These are phyloP conservation scores for Pythium monospermum DNA, from an alignment of 352 stramenopile species.

Conservation along the genomic window DNA sequence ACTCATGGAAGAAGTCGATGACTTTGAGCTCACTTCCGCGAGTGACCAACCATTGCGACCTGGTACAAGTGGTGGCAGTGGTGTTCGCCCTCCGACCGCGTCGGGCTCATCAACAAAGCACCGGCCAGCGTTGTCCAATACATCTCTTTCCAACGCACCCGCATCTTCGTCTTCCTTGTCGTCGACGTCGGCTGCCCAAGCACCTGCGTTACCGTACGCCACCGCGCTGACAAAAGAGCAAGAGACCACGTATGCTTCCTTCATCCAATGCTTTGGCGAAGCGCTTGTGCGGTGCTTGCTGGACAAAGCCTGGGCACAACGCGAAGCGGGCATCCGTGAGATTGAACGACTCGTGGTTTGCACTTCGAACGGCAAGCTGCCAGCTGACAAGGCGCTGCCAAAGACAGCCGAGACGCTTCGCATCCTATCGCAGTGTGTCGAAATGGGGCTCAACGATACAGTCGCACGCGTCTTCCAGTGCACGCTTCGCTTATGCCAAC, in stretches of 20 bases:
- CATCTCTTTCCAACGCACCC: constrained; percentile 37
- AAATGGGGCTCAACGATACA: constrained; percentile 69
- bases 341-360: constrained; percentile 63
- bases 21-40: constrained; percentile 49
- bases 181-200: constrained; percentile 23
- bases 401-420: constrained; percentile 56
- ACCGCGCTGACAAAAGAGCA: constrained; percentile 62
- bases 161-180: background rate
- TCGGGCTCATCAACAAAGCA: constrained; percentile 79
- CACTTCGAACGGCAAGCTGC: constrained; percentile 38
- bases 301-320: constrained; percentile 75
- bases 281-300: constrained; percentile 70
- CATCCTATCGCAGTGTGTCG: constrained; percentile 50
- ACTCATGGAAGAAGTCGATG: constrained; percentile 81
- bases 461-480: constrained; percentile 79
- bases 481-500: constrained; percentile 60
- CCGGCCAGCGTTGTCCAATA: constrained; percentile 48
- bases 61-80: constrained; percentile 40
- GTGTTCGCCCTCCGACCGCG: constrained; percentile 55
- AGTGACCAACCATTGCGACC: constrained; percentile 30
- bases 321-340: constrained; percentile 67
- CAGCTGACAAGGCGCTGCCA: constrained; percentile 37
- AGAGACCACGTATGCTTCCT: constrained; percentile 33
- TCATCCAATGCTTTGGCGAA: constrained; percentile 64
- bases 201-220: constrained; percentile 57